Percentiles rank a stretch among this genome's conserved stretches.
phyloP scores from a whole-genome alignment of 352 stramenopile genomes.

The Pythium myriotylum region DNA sequence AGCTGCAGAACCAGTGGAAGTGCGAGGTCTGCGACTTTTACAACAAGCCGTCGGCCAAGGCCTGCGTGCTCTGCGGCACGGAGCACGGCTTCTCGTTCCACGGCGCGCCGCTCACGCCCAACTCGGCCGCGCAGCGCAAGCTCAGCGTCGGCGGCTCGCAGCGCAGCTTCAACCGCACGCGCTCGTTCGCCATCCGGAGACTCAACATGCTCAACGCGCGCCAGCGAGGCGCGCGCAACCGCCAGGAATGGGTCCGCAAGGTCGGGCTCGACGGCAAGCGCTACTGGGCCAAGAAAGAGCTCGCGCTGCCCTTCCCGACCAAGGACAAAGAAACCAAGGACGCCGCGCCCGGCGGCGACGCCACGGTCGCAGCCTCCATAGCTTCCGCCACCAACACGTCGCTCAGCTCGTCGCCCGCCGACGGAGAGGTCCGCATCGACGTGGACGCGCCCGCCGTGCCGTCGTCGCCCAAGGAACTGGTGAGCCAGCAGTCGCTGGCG shows the following conservation, averaged over 20 bases:
- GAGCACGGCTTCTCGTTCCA: slow-evolving; percentile 81
- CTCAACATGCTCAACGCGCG: slow-evolving; percentile 87
- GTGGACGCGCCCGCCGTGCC: neutral
- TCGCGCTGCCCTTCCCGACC: slow-evolving; percentile 39
- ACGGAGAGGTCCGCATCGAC: slow-evolving; percentile 27
- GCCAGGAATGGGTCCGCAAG: slow-evolving; percentile 84
- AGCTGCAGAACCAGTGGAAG: slow-evolving; percentile 84
- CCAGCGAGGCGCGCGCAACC: slow-evolving; percentile 78
- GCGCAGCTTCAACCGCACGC: slow-evolving; percentile 83
- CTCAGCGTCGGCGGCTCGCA: slow-evolving; percentile 41
- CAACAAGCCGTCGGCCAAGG: slow-evolving; percentile 80
- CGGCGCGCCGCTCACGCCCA: slow-evolving; percentile 23
- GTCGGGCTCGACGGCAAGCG: slow-evolving; percentile 81
- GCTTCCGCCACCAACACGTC: slow-evolving; percentile 14
- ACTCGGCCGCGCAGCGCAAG: slow-evolving; percentile 34
- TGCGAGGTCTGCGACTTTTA: slow-evolving; percentile 90
- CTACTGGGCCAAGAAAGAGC: slow-evolving; percentile 81
- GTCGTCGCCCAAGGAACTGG: slow-evolving; percentile 48
- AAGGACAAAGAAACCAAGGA: slow-evolving; percentile 16
- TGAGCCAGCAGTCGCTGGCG: slow-evolving; percentile 79
- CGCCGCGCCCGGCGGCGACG: neutral
- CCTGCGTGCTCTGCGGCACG: slow-evolving; percentile 81
- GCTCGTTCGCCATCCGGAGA: slow-evolving; percentile 85
- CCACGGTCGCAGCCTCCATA: slow-evolving; percentile 5
- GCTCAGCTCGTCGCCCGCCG: slow-evolving; percentile 19